These are phyloP conservation scores for Saturnispora bothae DNA, from an alignment of 805 yeast genomes.

Conservation along the genomic window DNA sequence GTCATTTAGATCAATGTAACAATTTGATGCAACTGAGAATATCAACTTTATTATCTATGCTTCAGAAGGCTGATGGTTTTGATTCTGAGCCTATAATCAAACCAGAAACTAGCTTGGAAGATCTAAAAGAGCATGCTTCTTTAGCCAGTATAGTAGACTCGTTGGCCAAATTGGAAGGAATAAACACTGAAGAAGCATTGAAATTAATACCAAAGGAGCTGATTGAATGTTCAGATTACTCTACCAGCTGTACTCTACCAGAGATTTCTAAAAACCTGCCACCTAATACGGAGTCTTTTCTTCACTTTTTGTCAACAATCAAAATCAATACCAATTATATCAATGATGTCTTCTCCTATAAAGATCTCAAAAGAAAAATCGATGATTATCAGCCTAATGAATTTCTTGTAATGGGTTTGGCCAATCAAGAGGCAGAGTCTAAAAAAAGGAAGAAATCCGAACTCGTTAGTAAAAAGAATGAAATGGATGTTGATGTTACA, in stretches of 20 bases:
- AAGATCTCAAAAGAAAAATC: slow-evolving; percentile 4
- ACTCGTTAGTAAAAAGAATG: no score
- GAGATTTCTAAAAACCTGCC: slow-evolving; percentile 1
- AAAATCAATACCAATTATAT: slow-evolving; percentile 5
- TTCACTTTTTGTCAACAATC: background rate
- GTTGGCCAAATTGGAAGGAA: background rate
- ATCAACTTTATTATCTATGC: background rate
- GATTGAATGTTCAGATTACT: background rate
- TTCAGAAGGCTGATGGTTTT: background rate
- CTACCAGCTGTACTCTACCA: background rate
- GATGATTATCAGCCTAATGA: slow-evolving; percentile 4
- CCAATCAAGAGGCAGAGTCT: slow-evolving; percentile 6
- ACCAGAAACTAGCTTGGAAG: background rate
- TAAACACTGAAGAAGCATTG: slow-evolving; percentile 1
- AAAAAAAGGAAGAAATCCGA: slow-evolving; percentile 3
- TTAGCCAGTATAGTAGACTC: background rate
- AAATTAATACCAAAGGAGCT: background rate
- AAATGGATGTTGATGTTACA: background rate
- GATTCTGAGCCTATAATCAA: background rate
- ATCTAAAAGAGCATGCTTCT: background rate
- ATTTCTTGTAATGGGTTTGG: slow-evolving; percentile 3
- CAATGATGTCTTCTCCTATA: slow-evolving; percentile 2
- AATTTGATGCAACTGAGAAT: slow-evolving; percentile 5
- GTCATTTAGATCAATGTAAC: slow-evolving; percentile 3
- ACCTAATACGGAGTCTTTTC: slow-evolving; percentile 1